Base-by-base conservation (phyloP, 192 early-diverging fungal genomes). In the Oehlia diaphana region DNA sequence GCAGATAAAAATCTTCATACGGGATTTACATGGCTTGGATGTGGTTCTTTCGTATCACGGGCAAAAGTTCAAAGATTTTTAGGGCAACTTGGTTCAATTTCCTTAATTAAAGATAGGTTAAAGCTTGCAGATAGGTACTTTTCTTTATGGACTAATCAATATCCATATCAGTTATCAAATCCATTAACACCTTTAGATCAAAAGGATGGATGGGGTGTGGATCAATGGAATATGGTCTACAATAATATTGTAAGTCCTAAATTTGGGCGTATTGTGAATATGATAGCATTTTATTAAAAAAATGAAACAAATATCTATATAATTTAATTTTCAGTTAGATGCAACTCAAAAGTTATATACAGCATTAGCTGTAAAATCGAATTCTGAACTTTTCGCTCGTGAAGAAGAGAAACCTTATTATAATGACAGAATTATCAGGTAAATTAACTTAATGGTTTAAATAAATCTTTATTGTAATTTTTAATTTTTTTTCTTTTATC, bases 121-220 rank as follows among this genome's bases (percentile, higher is more conserved):
- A 79, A 78, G 37, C 71, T 86, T 63, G 83, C 84, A 28, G 89
- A 90, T 47, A 83, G 83, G 79, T 90, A 89, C 65, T 90, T 90
- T 66, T 86, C 88, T 19, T 84, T 90, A 28, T 90, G 89, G 89
- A 87, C 84, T 19, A 90, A 90, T 69, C 88, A 90, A 71, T 90
- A 89, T 63, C 89, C 89, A 19, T 90, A 85, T 76, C 81, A 89
- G 50, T 65, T 90, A 9, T 84, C 82, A 26, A 88, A 89, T 71
- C 85, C 84, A 13, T 78, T 86, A 21, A 87, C 74, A 23, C 82
- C 86, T 28, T 67, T 84, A 71, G 83, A 84, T 42, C 81, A 87
- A 70, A 84, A 81, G 63, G 78, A 81, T 37, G 81, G 83, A 10
- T 88, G 86, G 83, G 82, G 81, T n/a, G 82, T 86, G 21, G 87